Base-by-base conservation (phyloP, 1,284 basidiomycete species). In the Meira nashicola region DNA sequence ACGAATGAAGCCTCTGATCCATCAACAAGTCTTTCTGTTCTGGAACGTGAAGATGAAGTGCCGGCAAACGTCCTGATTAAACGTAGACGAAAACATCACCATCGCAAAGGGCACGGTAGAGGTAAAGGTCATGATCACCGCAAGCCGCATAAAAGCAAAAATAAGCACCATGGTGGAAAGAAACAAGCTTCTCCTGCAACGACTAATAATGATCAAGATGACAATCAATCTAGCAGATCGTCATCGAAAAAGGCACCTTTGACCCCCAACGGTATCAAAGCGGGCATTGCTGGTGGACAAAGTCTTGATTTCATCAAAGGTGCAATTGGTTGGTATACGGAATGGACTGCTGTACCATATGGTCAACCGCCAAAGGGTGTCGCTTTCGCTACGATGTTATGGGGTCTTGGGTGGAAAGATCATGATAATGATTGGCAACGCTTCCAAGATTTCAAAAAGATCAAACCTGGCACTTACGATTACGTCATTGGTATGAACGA, bases 401-500 rank as follows among this genome's bases (percentile, higher is more conserved):
- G 70, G 70, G 70, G 70, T 48, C 54, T 69, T 9, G 70, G 70
- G 12, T 55, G 61, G 11, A 57, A 58, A 41, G 39, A 56, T 39
- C 65, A 70, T 51, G 67, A 71, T 44, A 59, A 73, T 39, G 68
- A 73, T 39, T 46, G 53, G 10, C 23, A 40, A 23, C 66, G 70
- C n/a, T 66, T 70, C 48, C 40, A 58, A 3, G 67, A 60, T 0
- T 73, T 71, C 52, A 62, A 73, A 58, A 61, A 67, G 53, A 48
- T 73, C 50, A 57, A 46, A 23, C 60, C 62, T 2, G 70, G 68
- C 0, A 52, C 49, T 1, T 41, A 52, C 8, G 50, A 57, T 6
- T 68, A 65, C 39, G 65, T 73, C 2, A 65, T 66, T 54, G 70
- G 70, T 25, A 66, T 65, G 43, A 73, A 85, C 54, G 71, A 72